Evolutionary conservation across 768 basidiomycete species (phyloP), one percentile per base, ranked within the genome.

Genomic region (Lyophyllum atratum): DNA sequence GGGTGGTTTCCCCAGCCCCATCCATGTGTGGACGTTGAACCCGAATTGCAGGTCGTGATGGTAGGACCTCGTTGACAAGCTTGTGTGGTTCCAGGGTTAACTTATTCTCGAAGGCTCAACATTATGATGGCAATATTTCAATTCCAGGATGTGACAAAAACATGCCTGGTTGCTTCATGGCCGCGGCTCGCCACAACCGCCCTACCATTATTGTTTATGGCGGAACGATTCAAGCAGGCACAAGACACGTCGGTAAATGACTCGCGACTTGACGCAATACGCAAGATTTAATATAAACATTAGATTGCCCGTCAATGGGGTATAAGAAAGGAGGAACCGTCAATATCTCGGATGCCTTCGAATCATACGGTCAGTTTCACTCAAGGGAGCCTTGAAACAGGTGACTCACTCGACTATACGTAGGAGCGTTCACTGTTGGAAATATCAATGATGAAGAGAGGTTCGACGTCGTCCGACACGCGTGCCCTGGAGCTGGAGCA

Each of bases 101-200:
- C 6, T 50, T 12, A 40, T 44, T 29, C 29, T 47, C 25, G 6
- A 54, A 90, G 90, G 90, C 91, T 21, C 92, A 94, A 76, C 85
- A 92, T 65, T 93, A 94, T 64, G 93, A 95, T 59, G 92, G 84
- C 12, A 92, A 93, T 65, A 92, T 94, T 63, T 85, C 89, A 5
- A 80, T 93, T 52, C 93, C 93, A 17, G 92, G 92, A 54, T 94
- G 92, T 62, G 92, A 94, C 72, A 94, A 94, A 76, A 94, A 94
- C 67, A 93, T 94, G 93, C 92, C 92, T 9, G 93, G 91, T 17
- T 90, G 88, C 67, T 78, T 93, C 55, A 92, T 95, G 67, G 93
- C 93, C 15, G 92, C 92, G 1, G 89, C 78, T 37, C 85, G 93
- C 50, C 89, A 93, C 74, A 94, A 95, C 67, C 83, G 92, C 6